Percentiles rank a stretch among this genome's conserved stretches.
Conservation (phyloP, 345 rosid species). For the Pseudoturritis turrita region DNA sequence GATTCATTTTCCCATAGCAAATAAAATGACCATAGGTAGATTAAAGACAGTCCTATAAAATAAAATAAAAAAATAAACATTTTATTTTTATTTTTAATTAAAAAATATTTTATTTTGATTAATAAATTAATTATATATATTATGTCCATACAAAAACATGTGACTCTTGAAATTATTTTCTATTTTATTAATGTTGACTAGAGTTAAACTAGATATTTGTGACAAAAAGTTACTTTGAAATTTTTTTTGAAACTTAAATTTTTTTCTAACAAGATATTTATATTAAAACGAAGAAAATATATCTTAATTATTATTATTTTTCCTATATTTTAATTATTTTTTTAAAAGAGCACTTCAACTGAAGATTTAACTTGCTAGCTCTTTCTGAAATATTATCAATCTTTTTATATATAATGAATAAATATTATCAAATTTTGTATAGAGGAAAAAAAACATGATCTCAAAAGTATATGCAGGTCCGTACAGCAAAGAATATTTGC, state of each 20-base stretch:
- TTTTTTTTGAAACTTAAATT: too few species aligned
- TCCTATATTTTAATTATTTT: not conserved
- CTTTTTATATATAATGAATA: not conserved
- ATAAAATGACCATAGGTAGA: not conserved
- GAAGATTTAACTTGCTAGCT: not conserved
- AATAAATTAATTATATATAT: too few species aligned
- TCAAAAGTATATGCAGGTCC: not conserved
- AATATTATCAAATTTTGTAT: not conserved
- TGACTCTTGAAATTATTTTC: too few species aligned
- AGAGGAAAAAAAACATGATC: not conserved
- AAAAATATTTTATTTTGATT: too few species aligned
- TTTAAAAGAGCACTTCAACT: not conserved
- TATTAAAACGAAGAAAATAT: too few species aligned
- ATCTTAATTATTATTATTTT: not conserved
- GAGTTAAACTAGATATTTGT: too few species aligned
- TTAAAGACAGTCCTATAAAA: not conserved
- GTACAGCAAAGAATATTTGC: not conserved
- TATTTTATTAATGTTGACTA: too few species aligned
- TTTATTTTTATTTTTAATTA: too few species aligned
- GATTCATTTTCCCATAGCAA: not conserved
- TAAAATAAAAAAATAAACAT: too few species aligned
- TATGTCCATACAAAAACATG: too few species aligned
- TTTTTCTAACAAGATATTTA: too few species aligned
- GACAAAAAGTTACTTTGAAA: too few species aligned
- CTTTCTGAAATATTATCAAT: not conserved